Percentiles rank a stretch among this genome's conserved stretches.
Conservation (phyloP, 495 filamentous ascomycete genomes). For the Aspergillus cristatus region DNA sequence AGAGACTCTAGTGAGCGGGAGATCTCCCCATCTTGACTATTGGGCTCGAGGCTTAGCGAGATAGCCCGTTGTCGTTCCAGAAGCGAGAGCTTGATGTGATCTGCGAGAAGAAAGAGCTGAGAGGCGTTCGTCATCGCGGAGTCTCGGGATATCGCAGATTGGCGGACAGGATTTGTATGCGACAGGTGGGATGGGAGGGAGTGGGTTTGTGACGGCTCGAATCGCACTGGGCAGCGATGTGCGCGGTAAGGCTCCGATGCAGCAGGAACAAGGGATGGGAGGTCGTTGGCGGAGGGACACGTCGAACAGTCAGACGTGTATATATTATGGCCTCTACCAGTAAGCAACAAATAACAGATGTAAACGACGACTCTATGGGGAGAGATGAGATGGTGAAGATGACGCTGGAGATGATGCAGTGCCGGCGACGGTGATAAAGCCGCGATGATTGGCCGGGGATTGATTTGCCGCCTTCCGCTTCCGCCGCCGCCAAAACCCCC, state of each 20-base stretch:
- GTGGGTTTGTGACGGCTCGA: neutral
- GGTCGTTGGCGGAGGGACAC: no score
- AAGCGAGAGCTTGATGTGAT: slow-evolving; percentile 47
- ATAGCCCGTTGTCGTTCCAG: slow-evolving; percentile 87
- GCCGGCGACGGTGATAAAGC: no score
- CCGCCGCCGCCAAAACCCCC: no score
- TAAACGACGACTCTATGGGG: no score
- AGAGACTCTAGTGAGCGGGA: slow-evolving; percentile 81
- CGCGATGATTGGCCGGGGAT: neutral
- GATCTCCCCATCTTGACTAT: slow-evolving; percentile 82
- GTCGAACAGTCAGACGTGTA: no score
- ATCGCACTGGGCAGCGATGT: no score
- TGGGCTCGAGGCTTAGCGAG: slow-evolving; percentile 72
- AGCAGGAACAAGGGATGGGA: no score
- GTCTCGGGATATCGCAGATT: slow-evolving; percentile 3
- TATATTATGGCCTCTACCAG: no score
- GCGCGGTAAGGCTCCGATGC: no score
- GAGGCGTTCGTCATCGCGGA: slow-evolving; percentile 48
- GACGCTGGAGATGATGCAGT: neutral
- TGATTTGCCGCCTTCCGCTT: slow-evolving; percentile 3
- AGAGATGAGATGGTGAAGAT: neutral
- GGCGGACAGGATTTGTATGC: neutral
- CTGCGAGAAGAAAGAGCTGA: slow-evolving; percentile 46
- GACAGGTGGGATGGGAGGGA: neutral
- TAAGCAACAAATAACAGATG: no score